Conservation (phyloP, 2,329 filamentous ascomycete species). For the Microdochium bolleyi region DNA sequence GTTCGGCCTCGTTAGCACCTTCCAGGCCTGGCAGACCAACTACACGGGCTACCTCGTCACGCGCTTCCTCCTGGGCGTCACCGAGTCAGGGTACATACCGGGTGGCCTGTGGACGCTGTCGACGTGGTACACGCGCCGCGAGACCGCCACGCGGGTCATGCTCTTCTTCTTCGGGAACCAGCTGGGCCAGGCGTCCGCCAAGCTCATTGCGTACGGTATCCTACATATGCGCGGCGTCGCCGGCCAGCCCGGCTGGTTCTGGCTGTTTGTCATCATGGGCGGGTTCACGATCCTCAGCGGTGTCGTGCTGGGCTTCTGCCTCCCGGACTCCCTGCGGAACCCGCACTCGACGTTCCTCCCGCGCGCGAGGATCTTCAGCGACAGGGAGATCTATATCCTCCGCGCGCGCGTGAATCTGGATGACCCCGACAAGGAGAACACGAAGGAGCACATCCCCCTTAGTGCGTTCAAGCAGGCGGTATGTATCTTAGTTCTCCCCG, state of each 20-base stretch:
- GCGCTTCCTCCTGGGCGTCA: slow-evolving; percentile 34
- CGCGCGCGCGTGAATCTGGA: slow-evolving; percentile 30
- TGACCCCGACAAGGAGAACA: slow-evolving; percentile 27
- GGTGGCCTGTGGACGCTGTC: slow-evolving; percentile 42
- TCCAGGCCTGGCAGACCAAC: slow-evolving; percentile 26
- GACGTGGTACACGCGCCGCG: slow-evolving; percentile 38
- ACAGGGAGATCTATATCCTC: slow-evolving; percentile 32
- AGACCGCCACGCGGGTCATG: slow-evolving; percentile 37
- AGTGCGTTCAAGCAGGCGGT: too few relatives aligned
- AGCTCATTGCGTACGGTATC: slow-evolving; percentile 38
- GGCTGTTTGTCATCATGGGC: slow-evolving; percentile 41
- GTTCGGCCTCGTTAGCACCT: slow-evolving; percentile 21
- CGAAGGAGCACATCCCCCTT: slow-evolving; percentile 27
- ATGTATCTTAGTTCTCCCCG: too few relatives aligned
- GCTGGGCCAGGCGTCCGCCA: slow-evolving; percentile 38
- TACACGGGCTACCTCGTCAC: slow-evolving; percentile 34
- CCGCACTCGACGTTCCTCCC: too few relatives aligned
- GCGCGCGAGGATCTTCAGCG: too few relatives aligned
- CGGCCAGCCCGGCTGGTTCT: slow-evolving; percentile 39
- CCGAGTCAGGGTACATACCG: slow-evolving; percentile 44
- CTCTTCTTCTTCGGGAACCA: slow-evolving; percentile 48
- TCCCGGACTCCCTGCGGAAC: too few relatives aligned
- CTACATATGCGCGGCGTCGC: slow-evolving; percentile 31
- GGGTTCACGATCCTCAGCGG: too few relatives aligned
- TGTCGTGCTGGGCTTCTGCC: too few relatives aligned